Evolutionary conservation across 1,139 yeast species (phyloP).

Genomic region (Zhuliangozyma blackwelliae): DNA sequence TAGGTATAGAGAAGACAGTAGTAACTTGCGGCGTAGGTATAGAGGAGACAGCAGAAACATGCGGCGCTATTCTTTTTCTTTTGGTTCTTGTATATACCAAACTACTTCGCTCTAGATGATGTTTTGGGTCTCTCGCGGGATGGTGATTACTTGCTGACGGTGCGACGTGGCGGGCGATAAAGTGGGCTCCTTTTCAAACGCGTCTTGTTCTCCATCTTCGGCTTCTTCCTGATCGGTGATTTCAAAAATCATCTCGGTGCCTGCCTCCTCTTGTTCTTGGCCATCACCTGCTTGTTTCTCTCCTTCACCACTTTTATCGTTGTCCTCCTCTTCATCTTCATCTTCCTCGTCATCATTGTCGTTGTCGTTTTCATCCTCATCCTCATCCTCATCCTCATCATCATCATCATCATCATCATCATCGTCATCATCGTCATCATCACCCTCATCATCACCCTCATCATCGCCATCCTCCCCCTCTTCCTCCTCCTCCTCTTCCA

Average conservation of each 20-base stretch:
- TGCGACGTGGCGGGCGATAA: constrained; percentile 4
- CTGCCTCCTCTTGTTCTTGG: constrained; percentile 6
- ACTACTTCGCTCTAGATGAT: constrained; percentile 6
- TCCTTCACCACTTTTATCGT: constrained; percentile 1
- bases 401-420: constrained; percentile 26
- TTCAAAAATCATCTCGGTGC: constrained; percentile 33
- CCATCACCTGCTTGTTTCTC: constrained; percentile 2
- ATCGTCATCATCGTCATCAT: constrained; percentile 25
- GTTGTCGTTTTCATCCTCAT: constrained; percentile 21
- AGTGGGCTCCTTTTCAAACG: neutral
- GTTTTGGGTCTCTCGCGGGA: constrained; percentile 14
- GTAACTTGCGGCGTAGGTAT: constrained; percentile 7
- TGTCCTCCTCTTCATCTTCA: constrained; percentile 10
- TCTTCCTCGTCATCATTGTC: constrained; percentile 14
- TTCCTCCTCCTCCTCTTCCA: constrained; percentile 34
- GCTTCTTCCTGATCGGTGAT: constrained; percentile 17
- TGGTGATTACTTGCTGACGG: constrained; percentile 13
- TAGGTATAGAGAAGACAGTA: too few relatives aligned
- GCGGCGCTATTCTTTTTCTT: neutral
- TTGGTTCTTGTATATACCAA: neutral
- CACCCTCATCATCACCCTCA: constrained; percentile 32
- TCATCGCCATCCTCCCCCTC: constrained; percentile 36
- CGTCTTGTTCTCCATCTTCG: neutral
- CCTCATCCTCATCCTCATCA: constrained; percentile 28
- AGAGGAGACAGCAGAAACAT: neutral